These are phyloP conservation scores for Scheffersomyces stipitis DNA, from an alignment of 805 yeast genomes.

Conservation along the genomic window DNA sequence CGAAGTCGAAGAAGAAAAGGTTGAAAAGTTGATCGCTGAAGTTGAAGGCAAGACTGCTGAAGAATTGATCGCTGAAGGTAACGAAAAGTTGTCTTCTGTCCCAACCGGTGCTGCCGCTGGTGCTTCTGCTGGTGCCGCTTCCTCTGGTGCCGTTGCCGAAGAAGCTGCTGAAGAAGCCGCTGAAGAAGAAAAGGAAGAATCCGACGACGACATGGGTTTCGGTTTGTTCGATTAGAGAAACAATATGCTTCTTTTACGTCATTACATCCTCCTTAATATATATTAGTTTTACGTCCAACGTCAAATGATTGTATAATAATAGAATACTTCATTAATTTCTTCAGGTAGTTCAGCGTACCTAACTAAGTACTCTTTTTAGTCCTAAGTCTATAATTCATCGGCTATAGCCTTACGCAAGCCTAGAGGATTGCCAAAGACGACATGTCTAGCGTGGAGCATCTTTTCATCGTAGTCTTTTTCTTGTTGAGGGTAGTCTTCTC, in stretches of 20 bases:
- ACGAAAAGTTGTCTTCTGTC: conserved; percentile 35
- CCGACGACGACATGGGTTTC: conserved; percentile 30
- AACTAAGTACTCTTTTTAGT: background rate
- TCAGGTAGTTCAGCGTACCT: background rate
- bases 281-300: background rate
- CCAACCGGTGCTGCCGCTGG: conserved; percentile 35
- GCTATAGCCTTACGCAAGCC: conserved; percentile 62
- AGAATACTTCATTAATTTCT: background rate
- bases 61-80: conserved; percentile 38
- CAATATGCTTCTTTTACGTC: background rate
- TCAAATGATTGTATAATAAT: background rate
- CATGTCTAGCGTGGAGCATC: conserved; percentile 52
- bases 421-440: conserved; percentile 74
- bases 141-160: conserved; percentile 21
- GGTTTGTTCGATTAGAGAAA: conserved; percentile 30
- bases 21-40: conserved; percentile 34
- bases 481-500: conserved; percentile 25
- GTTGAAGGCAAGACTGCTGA: conserved; percentile 36
- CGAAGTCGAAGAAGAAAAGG: conserved; percentile 35
- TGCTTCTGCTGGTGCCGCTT: conserved; percentile 24
- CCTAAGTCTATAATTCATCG: conserved; percentile 54
- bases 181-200: conserved; percentile 25
- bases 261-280: background rate
- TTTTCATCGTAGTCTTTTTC: conserved; percentile 39
- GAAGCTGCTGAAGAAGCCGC: conserved; percentile 28